Base-by-base conservation (phyloP, 2,329 filamentous ascomycete species). In the Tolypocladium paradoxum region DNA sequence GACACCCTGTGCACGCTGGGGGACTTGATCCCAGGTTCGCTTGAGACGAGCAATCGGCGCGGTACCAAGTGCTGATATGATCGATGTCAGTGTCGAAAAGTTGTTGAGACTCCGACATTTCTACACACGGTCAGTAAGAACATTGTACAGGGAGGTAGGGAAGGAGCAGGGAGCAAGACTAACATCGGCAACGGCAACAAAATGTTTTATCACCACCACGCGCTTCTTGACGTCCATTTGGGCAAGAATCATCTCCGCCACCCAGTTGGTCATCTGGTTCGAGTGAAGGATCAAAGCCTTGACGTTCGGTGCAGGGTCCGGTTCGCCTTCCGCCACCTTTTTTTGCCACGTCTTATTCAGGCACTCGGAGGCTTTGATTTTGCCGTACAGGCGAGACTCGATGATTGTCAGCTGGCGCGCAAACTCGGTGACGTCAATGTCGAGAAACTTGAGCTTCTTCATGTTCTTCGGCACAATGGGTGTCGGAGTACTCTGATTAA, bases 291-390 rank as follows among this genome's bases (percentile, higher is more conserved):
- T 99, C 57, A 99, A 78, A 11, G 90, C 88, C 72, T 97, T 96
- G 61, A 99, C 90, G 62, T 99, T 97, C 0, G 90, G 83, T 11
- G 93, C 91, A 35, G 91, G 88, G 63, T 96, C 90, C 6, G 86
- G 81, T 57, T 91, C 87, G 55, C 86, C 85, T 35, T 91, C 87
- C 9, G 75, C 80, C 54, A 95, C 77, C 75, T 96, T 96, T 79
- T 95, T 97, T 71, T 96, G 90, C 93, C 93, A 99, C 6, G 91
- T 96, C 77, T 99, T 99, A 73, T 96, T 96, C 56, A 99, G 75
- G 68, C 92, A 97, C 69, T 99, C 93, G 0, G 90, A 93, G 0
- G 92, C 88, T 69, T 92, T 92, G 69, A 99, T 95, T 73, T 96
- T 96, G 61, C 87, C 89, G 64, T 97, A 99, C 1, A 97, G 78